phyloP scores from a whole-genome alignment of 768 basidiomycete genomes.

The Trametes cubensis region DNA sequence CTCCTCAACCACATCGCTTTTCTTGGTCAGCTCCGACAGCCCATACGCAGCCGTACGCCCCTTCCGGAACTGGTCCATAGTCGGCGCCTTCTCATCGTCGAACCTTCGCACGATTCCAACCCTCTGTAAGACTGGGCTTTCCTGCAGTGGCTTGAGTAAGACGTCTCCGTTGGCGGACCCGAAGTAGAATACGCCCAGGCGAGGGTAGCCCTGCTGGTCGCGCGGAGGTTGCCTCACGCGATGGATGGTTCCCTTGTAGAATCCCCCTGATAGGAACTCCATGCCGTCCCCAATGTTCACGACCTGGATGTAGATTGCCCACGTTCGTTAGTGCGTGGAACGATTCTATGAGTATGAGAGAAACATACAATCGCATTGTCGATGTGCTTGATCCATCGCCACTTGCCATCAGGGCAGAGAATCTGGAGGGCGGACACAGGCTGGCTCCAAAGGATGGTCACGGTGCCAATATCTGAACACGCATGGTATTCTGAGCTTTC shows the following conservation, averaged over 20 bases:
- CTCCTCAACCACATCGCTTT: conserved; percentile 36
- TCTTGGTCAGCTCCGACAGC: conserved; percentile 33
- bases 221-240: conserved; percentile 42
- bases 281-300: conserved; percentile 41
- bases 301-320: conserved; percentile 35
- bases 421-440: conserved; percentile 40
- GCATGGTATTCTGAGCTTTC: not conserved
- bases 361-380: conserved; percentile 36
- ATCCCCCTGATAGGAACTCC: conserved; percentile 42
- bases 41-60: conserved; percentile 37
- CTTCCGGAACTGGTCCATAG: conserved; percentile 36
- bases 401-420: conserved; percentile 36
- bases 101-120: conserved; percentile 34
- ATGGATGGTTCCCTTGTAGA: conserved; percentile 42
- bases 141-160: conserved; percentile 32
- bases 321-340: not conserved
- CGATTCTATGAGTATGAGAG: not conserved
- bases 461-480: conserved; percentile 21
- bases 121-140: conserved; percentile 38
- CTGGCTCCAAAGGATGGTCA: conserved; percentile 42
- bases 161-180: conserved; percentile 35
- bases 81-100: conserved; percentile 34
- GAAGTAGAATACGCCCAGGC: conserved; percentile 45
- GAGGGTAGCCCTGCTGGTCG: conserved; percentile 38
- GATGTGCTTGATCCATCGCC: conserved; percentile 39